These are phyloP conservation scores for Camellia granthamiana DNA, from an alignment of 148 eudicot species.

Conservation along the genomic window DNA sequence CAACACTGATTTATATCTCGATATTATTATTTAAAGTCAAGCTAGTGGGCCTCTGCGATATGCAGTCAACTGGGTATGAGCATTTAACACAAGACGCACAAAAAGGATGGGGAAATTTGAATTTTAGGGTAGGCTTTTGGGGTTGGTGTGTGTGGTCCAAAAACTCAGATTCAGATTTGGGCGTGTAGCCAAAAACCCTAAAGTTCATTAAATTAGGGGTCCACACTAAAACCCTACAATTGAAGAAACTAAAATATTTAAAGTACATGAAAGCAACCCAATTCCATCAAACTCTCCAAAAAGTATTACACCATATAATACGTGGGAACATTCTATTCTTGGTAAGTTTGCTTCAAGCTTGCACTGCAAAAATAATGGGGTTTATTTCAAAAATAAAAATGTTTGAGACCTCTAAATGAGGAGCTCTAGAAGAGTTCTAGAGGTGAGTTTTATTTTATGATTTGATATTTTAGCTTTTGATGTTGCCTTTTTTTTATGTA, in stretches of 20 bases:
- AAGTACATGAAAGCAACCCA: conserved; percentile 31
- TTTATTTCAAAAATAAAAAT: neutral
- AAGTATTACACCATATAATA: neutral
- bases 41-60: neutral
- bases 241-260: conserved; percentile 13
- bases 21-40: too few relatives aligned
- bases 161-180: neutral
- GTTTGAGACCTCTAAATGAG: too few relatives aligned
- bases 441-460: too few relatives aligned
- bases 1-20: too few relatives aligned
- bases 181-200: neutral
- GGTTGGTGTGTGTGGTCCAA: too few relatives aligned
- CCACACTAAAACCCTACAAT: conserved; percentile 23
- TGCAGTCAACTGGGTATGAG: conserved; percentile 12
- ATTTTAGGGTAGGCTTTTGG: neutral
- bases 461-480: too few relatives aligned
- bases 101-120: neutral
- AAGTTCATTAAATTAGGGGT: conserved; percentile 15
- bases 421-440: too few relatives aligned
- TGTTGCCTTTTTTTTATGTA: too few relatives aligned
- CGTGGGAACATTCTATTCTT: conserved; percentile 18
- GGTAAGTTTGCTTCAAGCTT: conserved; percentile 7
- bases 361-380: neutral
- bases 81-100: neutral
- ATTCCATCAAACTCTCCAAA: neutral